Conservation (phyloP, 2,329 filamentous ascomycete species). For the Alternaria tenuissima region DNA sequence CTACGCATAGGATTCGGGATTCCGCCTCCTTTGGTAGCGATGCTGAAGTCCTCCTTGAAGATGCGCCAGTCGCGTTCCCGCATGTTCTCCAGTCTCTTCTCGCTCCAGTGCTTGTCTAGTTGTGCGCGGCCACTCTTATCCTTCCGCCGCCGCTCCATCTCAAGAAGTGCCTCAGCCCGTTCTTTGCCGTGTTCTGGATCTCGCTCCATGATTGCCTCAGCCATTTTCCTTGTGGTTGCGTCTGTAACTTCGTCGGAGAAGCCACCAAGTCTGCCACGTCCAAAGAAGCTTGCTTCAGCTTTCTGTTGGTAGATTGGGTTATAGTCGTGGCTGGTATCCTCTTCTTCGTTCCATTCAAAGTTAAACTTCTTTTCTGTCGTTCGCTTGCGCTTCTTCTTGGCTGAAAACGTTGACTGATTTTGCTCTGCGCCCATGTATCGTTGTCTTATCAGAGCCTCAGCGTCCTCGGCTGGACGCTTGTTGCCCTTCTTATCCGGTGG, state of each 20-base stretch:
- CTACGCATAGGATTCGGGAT: conserved; percentile 97
- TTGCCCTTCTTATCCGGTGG: conserved; percentile 49
- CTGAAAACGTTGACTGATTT: conserved; percentile 87
- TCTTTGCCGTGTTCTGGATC: conserved; percentile 79
- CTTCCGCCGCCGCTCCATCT: conserved; percentile 81
- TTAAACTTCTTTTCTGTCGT: conserved; percentile 98
- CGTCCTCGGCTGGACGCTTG: conserved; percentile 62
- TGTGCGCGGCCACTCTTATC: conserved; percentile 76
- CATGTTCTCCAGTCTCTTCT: conserved; percentile 93
- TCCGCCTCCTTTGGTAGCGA: conserved; percentile 87
- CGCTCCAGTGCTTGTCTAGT: conserved; percentile 92
- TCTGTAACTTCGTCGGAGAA: conserved; percentile 68
- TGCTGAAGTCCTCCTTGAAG: conserved; percentile 99
- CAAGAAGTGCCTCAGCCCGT: conserved; percentile 80
- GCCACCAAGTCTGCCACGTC: conserved; percentile 71
- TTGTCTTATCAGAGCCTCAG: conserved; percentile 76
- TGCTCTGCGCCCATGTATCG: conserved; percentile 92
- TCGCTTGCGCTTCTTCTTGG: conserved; percentile 92
- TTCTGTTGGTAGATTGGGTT: conserved; percentile 80
- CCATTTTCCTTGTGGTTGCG: conserved; percentile 62
- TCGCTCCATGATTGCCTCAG: conserved; percentile 74
- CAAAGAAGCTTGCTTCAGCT: conserved; percentile 73
- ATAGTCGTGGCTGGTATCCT: conserved; percentile 86
- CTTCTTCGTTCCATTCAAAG: conserved; percentile 95
- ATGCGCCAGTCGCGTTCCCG: conserved; percentile 98